phyloP scores from a whole-genome alignment of 805 yeast genomes.

The Saccharomycopsis guyanensis region DNA sequence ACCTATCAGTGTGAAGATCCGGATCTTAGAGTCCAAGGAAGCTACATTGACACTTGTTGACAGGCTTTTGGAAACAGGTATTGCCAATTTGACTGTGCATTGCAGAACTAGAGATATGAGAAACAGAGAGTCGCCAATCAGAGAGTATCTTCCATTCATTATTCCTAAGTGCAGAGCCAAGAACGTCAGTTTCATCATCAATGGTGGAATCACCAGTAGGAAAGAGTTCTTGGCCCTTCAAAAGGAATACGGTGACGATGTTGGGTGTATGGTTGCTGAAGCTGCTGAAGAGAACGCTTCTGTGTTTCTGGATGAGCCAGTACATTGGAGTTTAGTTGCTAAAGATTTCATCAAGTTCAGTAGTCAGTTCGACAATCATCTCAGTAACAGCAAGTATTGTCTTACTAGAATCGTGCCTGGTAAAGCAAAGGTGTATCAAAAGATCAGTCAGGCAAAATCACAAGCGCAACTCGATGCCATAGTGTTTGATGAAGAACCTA shows the following conservation, averaged over 20 bases:
- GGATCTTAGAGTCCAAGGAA: constrained; percentile 60
- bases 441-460: constrained; percentile 44
- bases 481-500: background rate
- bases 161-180: constrained; percentile 51
- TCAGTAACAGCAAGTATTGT: constrained; percentile 76
- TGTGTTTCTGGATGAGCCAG: constrained; percentile 43
- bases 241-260: constrained; percentile 42
- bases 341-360: constrained; percentile 53
- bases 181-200: constrained; percentile 67
- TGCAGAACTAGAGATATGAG: constrained; percentile 89
- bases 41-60: constrained; percentile 54
- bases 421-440: constrained; percentile 50
- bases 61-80: constrained; percentile 66
- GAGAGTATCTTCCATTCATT: constrained; percentile 59
- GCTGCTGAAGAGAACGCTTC: constrained; percentile 85
- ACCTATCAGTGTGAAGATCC: constrained; percentile 85
- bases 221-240: constrained; percentile 48
- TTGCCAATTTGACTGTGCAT: constrained; percentile 79
- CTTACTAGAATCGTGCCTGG: constrained; percentile 75
- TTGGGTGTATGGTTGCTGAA: constrained; percentile 94
- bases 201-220: constrained; percentile 63
- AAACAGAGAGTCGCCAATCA: constrained; percentile 71
- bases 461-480: constrained; percentile 4
- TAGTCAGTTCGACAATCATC: constrained; percentile 47
- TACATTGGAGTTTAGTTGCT: constrained; percentile 48